Conservation (phyloP, 805 yeast species). For the Kockiozyma suomiensis region DNA sequence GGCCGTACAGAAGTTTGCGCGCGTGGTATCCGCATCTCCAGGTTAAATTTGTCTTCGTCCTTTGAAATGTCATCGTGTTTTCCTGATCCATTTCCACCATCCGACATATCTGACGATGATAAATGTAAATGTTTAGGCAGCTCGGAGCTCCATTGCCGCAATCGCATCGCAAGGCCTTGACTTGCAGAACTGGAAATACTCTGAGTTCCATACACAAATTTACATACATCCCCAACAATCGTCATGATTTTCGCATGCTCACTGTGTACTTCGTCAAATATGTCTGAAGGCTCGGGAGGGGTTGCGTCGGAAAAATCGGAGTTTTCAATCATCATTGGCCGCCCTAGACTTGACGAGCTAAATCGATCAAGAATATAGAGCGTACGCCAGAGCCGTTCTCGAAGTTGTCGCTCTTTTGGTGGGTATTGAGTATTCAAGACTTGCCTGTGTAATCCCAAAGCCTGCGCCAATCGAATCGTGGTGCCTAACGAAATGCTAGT, state of each 20-base stretch:
- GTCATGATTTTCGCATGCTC: slow-evolving; percentile 29
- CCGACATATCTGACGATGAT: slow-evolving; percentile 12
- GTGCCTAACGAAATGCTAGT: slow-evolving; percentile 26
- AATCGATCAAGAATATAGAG: slow-evolving; percentile 31
- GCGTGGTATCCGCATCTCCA: slow-evolving; percentile 1
- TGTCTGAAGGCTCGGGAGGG: slow-evolving; percentile 1
- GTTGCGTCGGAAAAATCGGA: slow-evolving; percentile 29
- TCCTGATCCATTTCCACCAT: neutral
- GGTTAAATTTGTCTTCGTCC: neutral
- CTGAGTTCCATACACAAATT: slow-evolving; percentile 31
- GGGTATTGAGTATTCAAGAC: slow-evolving; percentile 36
- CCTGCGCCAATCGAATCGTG: slow-evolving; percentile 50
- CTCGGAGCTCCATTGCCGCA: slow-evolving; percentile 33
- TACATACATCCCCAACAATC: slow-evolving; percentile 35
- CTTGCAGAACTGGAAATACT: slow-evolving; percentile 31
- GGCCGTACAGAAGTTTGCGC: slow-evolving; percentile 25
- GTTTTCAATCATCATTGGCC: slow-evolving; percentile 33
- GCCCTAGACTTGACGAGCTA: slow-evolving; percentile 31
- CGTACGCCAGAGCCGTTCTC: slow-evolving; percentile 34
- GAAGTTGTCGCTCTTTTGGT: slow-evolving; percentile 19
- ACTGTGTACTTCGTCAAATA: slow-evolving; percentile 15
- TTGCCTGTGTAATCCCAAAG: slow-evolving; percentile 45
- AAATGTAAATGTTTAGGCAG: slow-evolving; percentile 31
- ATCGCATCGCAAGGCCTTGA: slow-evolving; percentile 30
- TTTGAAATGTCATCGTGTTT: neutral